These are phyloP conservation scores for Chionographis japonica DNA, from an alignment of 106 monocot genomes.

Conservation along the genomic window DNA sequence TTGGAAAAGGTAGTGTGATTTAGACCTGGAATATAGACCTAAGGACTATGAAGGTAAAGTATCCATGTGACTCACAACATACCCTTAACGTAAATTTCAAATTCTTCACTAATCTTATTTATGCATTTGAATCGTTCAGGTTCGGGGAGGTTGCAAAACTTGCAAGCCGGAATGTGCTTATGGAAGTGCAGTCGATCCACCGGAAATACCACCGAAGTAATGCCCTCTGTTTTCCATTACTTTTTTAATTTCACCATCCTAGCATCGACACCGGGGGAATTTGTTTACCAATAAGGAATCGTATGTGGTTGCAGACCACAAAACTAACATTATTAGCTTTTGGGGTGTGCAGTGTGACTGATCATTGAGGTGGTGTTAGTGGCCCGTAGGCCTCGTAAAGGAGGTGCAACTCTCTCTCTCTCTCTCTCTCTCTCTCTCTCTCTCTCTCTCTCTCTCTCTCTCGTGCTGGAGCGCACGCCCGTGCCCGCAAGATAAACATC, in stretches of 20 bases:
- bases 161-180: conserved; percentile 97
- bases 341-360: conserved; percentile 61
- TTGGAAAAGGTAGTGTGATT: conserved; percentile 75
- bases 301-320: not conserved
- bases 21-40: conserved; percentile 93
- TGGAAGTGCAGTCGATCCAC: conserved; percentile 86
- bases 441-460: too few species aligned
- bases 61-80: not conserved
- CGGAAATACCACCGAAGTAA: conserved; percentile 91
- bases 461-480: too few species aligned
- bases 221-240: not conserved
- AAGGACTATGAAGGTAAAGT: conserved; percentile 86
- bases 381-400: conserved; percentile 72
- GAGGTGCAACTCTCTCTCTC: conserved; percentile 12
- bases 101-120: not conserved
- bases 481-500: not conserved
- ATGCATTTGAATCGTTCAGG: conserved; percentile 28
- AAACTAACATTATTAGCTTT: not conserved
- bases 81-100: too few species aligned
- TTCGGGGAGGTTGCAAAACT: conserved; percentile 90
- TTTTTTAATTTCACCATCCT: not conserved
- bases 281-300: too few species aligned
- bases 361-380: conserved; percentile 93
- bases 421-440: too few species aligned
- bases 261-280: too few species aligned